Evolutionary conservation across 108 stramenopile genomes (phyloP), one percentile per base, ranked within the genome.

Genomic region (Cyclotella kingstonii): DNA sequence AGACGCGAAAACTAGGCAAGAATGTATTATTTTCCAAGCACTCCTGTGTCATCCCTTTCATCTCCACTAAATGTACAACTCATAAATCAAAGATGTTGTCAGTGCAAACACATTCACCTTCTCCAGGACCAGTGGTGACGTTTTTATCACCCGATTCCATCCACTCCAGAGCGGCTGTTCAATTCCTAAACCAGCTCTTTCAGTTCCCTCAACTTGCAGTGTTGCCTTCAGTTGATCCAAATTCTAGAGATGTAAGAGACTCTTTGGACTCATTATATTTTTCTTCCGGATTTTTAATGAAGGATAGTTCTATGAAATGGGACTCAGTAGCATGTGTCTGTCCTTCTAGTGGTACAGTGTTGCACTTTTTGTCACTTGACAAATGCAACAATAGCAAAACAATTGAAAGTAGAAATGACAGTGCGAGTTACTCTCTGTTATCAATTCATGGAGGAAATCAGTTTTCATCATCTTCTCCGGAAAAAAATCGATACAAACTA

Each of bases 331-430:
- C 60, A 27, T 70, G 71, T 43, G 39, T 49, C 23, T 83, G 82
- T 63, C 66, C 66, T 0, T 28, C 39, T 1, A 78, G 79, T 46
- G 85, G 85, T 12, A 69, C 85, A 12, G 39, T 86, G 21, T 36
- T 86, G 25, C 85, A 86, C 41, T 83, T 83, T 60, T 68, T 74
- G 22, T 82, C 84, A 23, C 26, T 65, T 6, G 25, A 18, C 28
- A 28, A 39, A 0, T 17, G 12, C 19, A 23, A 64, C 28, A 2
- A 38, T 42, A 23, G 15, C 15, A 31, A 65, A 19, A 19, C 2
- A 56, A n/a, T 25, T 8, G 27, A 21, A 14, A 34, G 19, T 22
- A 43, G 65, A 39, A 49, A 64, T 27, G 63, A 14, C 17, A 18
- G 38, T 12, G 22, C 39, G 34, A 14, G 22, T 11, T 60, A 53